Evolutionary conservation across 2,329 filamentous ascomycete species (phyloP), one percentile per base, ranked within the genome.

Genomic region (Dryadomyces quercivorus): DNA sequence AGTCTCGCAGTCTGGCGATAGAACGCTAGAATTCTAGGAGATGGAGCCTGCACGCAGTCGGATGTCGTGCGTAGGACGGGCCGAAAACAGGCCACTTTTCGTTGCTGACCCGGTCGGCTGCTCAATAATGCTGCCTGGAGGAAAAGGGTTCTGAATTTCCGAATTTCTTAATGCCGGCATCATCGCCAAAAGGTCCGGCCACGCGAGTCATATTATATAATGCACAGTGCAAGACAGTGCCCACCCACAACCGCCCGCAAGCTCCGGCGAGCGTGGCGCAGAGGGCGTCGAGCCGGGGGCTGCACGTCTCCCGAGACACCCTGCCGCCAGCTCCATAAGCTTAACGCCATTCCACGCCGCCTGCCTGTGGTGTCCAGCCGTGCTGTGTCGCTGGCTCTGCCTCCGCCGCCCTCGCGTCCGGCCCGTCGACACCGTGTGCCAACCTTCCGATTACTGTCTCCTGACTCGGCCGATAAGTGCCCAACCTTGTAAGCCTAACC

Each of bases 381-480:
- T n/a, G n/a, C n/a, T n/a, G n/a, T n/a, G n/a, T n/a, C n/a, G n/a
- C n/a, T 31, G 26, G 26, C 4, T 31, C 8, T 8, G 26, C 26
- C 8, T 8, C 26, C 26, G 26, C 8, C 26, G 26, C 26, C 8
- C 8, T 31, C 26, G 4, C 8, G 26, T 31, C 26, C 26, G 26
- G 26, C 26, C 26, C 26, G 26, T 5, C 26, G 26, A 31, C 26
- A 31, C 26, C 26, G 26, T 31, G 26, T 31, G 4, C 26, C 36
- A 3, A 40, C 15, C 5, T 20, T 18, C 7, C 34, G 51, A 48
- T 48, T 26, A 53, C 44, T 38, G 51, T 51, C 9, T 15, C 8
- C 15, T 47, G 26, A 46, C 31, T 34, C 40, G 21, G 18, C 47
- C 48, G 51, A 56, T 56, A 56, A 50, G 46, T 43, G 55, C 55